These are phyloP conservation scores for Colletotrichum neosansevieriae DNA, from an alignment of 2,329 filamentous ascomycete genomes.

Conservation along the genomic window DNA sequence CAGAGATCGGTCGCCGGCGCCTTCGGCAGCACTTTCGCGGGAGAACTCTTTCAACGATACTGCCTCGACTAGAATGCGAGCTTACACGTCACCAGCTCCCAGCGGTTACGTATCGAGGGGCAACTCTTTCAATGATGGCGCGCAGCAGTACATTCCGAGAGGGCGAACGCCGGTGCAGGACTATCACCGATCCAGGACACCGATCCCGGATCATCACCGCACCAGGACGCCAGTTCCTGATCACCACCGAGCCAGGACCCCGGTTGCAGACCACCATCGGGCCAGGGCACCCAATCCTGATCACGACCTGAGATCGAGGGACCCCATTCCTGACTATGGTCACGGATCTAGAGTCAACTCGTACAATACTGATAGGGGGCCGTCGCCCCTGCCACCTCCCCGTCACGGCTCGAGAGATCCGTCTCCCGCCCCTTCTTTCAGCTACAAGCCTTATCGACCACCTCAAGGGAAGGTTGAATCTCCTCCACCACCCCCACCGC, in stretches of 20 bases:
- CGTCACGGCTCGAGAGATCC: slow-evolving; percentile 50
- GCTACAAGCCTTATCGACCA: slow-evolving; percentile 47
- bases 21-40: slow-evolving; percentile 38
- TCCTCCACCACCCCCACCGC: slow-evolving; percentile 84
- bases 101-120: slow-evolving; percentile 38
- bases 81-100: slow-evolving; percentile 34
- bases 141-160: slow-evolving; percentile 36
- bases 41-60: slow-evolving; percentile 39
- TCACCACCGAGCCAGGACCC: slow-evolving; percentile 16
- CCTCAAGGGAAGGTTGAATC: slow-evolving; percentile 60
- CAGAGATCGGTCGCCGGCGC: slow-evolving; percentile 40
- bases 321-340: slow-evolving; percentile 24
- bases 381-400: slow-evolving; percentile 48
- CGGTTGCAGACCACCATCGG: slow-evolving; percentile 22
- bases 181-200: slow-evolving; percentile 14
- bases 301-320: slow-evolving; percentile 36
- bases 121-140: slow-evolving; percentile 39
- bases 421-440: slow-evolving; percentile 54
- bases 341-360: slow-evolving; percentile 40
- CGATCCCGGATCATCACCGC: slow-evolving; percentile 15
- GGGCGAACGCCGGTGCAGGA: slow-evolving; percentile 30
- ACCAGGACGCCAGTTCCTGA: slow-evolving; percentile 17
- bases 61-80: slow-evolving; percentile 40
- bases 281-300: slow-evolving; percentile 13
- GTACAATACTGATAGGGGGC: slow-evolving; percentile 52